Percentiles rank a stretch among this genome's conserved stretches.
These are phyloP conservation scores for Pseudogymnoascus pannorum DNA, from an alignment of 2,329 filamentous ascomycete species.

Conservation along the genomic window DNA sequence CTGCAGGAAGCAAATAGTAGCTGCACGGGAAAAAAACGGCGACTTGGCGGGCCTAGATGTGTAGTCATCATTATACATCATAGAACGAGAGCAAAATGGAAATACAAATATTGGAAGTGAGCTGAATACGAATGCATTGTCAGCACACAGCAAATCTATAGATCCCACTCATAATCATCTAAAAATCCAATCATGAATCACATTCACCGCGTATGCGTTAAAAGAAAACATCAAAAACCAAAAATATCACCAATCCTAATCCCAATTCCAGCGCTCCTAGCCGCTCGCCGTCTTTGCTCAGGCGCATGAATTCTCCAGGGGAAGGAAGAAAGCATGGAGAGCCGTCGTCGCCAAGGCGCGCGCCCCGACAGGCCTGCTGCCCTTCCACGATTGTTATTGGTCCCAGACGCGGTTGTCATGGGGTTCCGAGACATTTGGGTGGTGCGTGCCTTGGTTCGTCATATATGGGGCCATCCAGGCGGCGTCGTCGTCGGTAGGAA, in stretches of 20 bases:
- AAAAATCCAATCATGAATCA: conserved; percentile 8
- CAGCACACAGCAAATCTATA: conserved; percentile 4
- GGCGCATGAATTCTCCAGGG: not conserved
- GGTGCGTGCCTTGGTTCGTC: conserved; percentile 16
- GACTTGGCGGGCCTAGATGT: not conserved
- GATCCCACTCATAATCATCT: conserved; percentile 7
- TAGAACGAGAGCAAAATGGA: not conserved
- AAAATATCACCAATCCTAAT: not conserved
- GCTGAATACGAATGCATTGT: conserved; percentile 5
- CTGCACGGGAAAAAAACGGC: not conserved
- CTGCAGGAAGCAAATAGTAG: not conserved
- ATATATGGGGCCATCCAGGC: conserved; percentile 36
- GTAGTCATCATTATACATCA: not conserved
- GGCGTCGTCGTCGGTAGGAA: conserved; percentile 42
- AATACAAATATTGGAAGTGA: not conserved
- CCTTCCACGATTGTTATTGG: conserved; percentile 30
- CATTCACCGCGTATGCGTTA: not conserved
- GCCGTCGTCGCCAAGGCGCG: conserved; percentile 6
- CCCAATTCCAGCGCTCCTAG: not conserved
- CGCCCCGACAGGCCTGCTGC: conserved; percentile 25
- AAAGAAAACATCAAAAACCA: not conserved
- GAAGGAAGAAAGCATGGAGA: not conserved
- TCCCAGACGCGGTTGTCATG: conserved; percentile 26
- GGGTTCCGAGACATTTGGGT: not conserved
- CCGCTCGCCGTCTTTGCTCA: conserved; percentile 7